These are phyloP conservation scores for Cyclocybe cylindracea DNA, from an alignment of 768 basidiomycete species.

Conservation along the genomic window DNA sequence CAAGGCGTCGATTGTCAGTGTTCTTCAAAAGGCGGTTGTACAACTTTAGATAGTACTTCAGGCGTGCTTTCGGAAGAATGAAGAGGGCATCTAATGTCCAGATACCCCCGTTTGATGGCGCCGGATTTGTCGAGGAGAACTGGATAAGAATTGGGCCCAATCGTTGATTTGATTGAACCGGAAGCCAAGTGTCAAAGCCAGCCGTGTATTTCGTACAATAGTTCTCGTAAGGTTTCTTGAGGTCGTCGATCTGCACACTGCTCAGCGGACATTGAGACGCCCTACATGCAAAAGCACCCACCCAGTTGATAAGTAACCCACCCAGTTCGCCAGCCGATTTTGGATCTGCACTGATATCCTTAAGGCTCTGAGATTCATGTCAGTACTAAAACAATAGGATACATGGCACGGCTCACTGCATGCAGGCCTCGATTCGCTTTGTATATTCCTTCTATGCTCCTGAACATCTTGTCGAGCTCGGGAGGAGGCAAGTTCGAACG, in stretches of 20 bases:
- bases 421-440: conserved; percentile 86
- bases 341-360: conserved; percentile 91
- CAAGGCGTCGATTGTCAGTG: conserved; percentile 83
- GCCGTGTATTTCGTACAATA: conserved; percentile 72
- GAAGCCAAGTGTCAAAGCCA: conserved; percentile 85
- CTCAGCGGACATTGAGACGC: conserved; percentile 13
- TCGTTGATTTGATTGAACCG: conserved; percentile 74
- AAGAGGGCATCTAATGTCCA: conserved; percentile 93
- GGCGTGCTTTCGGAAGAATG: conserved; percentile 76
- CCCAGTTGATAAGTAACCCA: conserved; percentile 97
- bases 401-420: conserved; percentile 45
- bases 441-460: conserved; percentile 90
- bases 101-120: conserved; percentile 39
- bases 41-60: conserved; percentile 91
- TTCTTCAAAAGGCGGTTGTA: conserved; percentile 85
- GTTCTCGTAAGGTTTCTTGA: conserved; percentile 81
- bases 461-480: conserved; percentile 92
- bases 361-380: conserved; percentile 68
- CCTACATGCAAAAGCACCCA: conserved; percentile 37
- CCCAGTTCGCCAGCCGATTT: conserved; percentile 92
- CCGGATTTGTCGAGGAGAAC: conserved; percentile 67
- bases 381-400: conserved; percentile 11
- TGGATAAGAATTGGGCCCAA: conserved; percentile 65
- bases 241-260: conserved; percentile 78
- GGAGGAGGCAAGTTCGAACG: conserved; percentile 90